phyloP scores from a whole-genome alignment of 176 grass and related monocot genomes.

The Phragmites australis region DNA sequence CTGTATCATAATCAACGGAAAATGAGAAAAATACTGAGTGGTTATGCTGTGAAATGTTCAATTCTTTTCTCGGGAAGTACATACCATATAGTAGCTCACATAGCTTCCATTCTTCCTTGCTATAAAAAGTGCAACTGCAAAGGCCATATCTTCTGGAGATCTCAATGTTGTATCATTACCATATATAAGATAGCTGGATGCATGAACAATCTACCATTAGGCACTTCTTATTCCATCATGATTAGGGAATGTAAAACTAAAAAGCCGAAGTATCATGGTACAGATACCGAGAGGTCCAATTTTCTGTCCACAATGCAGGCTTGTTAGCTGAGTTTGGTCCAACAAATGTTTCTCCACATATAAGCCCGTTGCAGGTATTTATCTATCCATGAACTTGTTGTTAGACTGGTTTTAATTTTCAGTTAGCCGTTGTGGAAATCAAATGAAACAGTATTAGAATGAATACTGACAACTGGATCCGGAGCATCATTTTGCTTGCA shows the following conservation, averaged over 20 bases:
- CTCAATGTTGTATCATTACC: conserved; percentile 68
- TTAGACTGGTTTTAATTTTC: conserved; percentile 15
- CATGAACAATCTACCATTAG: conserved; percentile 20
- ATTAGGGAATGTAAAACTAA: not conserved
- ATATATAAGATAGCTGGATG: conserved; percentile 57
- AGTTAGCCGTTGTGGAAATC: not conserved
- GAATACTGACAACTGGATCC: conserved; percentile 68
- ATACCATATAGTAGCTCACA: conserved; percentile 99
- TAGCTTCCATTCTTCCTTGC: conserved; percentile 84
- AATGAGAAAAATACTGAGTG: not conserved
- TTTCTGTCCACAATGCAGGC: conserved; percentile 91
- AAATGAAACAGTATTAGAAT: conserved; percentile 5
- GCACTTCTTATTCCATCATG: not conserved
- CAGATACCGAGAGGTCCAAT: conserved; percentile 73
- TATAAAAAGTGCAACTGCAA: conserved; percentile 72
- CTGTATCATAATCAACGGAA: conserved; percentile 44
- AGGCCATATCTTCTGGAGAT: conserved; percentile 70
- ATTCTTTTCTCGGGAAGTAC: not conserved
- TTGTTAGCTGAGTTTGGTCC: conserved; percentile 85
- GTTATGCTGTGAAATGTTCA: not conserved
- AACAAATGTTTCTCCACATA: conserved; percentile 72
- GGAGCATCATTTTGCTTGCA: conserved; percentile 97
- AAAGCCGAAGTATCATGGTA: not conserved
- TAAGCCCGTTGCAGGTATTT: conserved; percentile 84
- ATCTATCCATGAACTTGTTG: conserved; percentile 54